Percentiles rank a stretch among this genome's conserved stretches.
These are phyloP conservation scores for Arabidopsis lyrata DNA, from an alignment of 441 rosid species.

Conservation along the genomic window DNA sequence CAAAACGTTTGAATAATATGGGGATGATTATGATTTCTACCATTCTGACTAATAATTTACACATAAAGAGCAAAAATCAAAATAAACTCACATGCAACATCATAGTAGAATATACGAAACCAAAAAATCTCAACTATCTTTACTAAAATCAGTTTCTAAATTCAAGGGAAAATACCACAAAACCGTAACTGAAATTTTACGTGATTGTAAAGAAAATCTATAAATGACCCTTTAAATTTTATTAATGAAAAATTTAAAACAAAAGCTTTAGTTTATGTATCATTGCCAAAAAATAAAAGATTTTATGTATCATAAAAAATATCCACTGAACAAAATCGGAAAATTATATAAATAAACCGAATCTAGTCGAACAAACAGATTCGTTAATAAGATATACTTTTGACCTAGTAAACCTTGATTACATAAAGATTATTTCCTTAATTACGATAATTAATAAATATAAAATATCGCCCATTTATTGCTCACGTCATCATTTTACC, in stretches of 20 bases:
- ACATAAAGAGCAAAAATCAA: background rate
- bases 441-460: conserved; percentile 3
- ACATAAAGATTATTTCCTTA: background rate
- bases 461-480: conserved; percentile 10
- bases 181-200: background rate
- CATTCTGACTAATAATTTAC: too few species aligned
- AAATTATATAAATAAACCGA: background rate
- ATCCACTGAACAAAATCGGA: background rate
- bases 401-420: background rate
- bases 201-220: background rate
- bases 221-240: background rate
- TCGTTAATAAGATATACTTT: background rate
- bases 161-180: background rate
- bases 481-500: conserved; percentile 21
- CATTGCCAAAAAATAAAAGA: background rate
- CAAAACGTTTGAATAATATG: background rate
- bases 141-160: background rate
- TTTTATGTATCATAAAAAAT: background rate
- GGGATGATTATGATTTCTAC: too few species aligned
- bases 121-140: background rate
- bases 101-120: background rate
- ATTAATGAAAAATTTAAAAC: background rate
- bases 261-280: background rate
- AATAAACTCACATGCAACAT: background rate
- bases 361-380: background rate